Evolutionary conservation across 352 stramenopile species (phyloP), one percentile per base, ranked within the genome.

Genomic region (Saprolegnia diclina): DNA sequence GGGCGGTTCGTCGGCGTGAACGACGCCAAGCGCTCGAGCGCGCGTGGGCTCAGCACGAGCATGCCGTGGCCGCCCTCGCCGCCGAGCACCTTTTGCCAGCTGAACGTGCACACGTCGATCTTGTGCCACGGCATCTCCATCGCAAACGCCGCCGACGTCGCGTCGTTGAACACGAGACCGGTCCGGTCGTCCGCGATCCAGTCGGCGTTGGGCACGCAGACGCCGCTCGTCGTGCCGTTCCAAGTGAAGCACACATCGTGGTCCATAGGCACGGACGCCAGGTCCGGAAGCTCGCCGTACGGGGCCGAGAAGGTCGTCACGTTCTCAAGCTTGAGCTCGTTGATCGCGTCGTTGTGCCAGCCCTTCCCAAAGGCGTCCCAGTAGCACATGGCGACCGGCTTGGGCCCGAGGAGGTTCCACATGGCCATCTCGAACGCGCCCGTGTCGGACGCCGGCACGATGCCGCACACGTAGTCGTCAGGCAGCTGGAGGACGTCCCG

Each of bases 341-440:
- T 96, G 4, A 93, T 92, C 32, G 89, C 94, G 77, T 99, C 97
- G 32, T 87, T 89, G 74, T 97, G 97, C 97, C 97, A 99, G 71
- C 95, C 92, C 85, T 96, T 81, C 21, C 97, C 97, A 73, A 99
- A 99, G 24, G 90, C 96, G 78, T 99, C 96, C 96, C 96, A 99
- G 82, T 98, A 96, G 76, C 87, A 97, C 29, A 96, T 79, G 73
- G 97, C 91, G 54, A 99, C 91, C 7, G 94, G 96, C 0, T 89
- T 80, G 37, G 81, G 79, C 38, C 97, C 97, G 22, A 99, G 85
- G 82, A 99, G 96, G 73, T 89, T 98, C 97, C 97, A 99, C 97
- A 99, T 99, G 53, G 96, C 97, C 97, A 99, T 99, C 81, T 99
- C 97, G 74, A 98, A 99, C 16, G 97, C 97, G 32, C 97, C 97